Evolutionary conservation across 768 basidiomycete genomes (phyloP).

Genomic region (Lentinus tigrinus): DNA sequence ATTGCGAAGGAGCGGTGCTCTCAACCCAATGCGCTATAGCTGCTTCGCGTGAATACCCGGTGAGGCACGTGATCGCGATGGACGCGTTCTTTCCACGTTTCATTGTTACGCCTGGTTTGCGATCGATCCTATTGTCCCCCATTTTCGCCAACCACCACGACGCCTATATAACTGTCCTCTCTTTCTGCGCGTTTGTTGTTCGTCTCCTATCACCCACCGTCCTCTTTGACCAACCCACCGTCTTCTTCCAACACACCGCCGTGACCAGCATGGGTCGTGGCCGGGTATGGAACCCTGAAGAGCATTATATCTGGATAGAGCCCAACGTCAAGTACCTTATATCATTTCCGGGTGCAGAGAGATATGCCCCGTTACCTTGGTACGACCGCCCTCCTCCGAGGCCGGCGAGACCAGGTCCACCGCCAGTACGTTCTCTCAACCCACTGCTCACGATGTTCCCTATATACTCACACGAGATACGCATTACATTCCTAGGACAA

Average conservation of each 20-base stretch:
- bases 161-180: no score
- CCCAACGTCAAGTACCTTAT: constrained; percentile 9
- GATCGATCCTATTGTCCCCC: background rate
- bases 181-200: no score
- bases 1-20: no score
- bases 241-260: no score
- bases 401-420: background rate
- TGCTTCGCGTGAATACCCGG: no score
- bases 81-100: no score
- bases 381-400: constrained; percentile 4
- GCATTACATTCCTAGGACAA: background rate
- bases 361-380: background rate
- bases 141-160: background rate
- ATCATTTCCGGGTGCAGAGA: background rate
- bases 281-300: constrained; percentile 2
- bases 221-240: no score
- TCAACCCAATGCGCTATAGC: no score
- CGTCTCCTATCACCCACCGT: no score
- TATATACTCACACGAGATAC: background rate
- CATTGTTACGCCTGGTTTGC: no score
- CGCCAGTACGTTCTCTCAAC: background rate
- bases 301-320: constrained; percentile 10
- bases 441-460: background rate
- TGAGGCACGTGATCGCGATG: no score
- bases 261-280: no score